Conservation (phyloP, 2,329 filamentous ascomycete species). For the Nigrograna mackinnonii region DNA sequence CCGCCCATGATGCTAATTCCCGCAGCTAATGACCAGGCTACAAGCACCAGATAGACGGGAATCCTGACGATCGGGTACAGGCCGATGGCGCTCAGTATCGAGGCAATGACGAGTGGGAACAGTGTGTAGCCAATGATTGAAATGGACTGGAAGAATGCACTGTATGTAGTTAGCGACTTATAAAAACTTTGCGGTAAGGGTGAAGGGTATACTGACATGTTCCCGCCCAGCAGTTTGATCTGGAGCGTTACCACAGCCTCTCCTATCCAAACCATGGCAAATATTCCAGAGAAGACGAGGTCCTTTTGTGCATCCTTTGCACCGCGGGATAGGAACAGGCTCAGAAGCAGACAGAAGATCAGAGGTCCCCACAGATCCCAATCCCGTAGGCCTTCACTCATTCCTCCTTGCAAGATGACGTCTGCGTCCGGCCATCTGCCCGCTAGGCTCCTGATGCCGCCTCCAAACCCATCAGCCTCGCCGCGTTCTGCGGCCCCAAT, state of each 20-base stretch:
- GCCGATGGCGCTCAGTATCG: constrained; percentile 81
- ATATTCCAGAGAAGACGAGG: constrained; percentile 91
- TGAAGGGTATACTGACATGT: constrained; percentile 72
- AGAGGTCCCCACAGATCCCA: constrained; percentile 99
- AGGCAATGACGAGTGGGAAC: constrained; percentile 93
- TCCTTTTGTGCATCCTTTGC: constrained; percentile 81
- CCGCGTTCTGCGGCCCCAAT: constrained; percentile 61
- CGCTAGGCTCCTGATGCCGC: constrained; percentile 57
- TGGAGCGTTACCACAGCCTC: constrained; percentile 97
- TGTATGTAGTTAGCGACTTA: constrained; percentile 48
- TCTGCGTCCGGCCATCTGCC: constrained; percentile 71
- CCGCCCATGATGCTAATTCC: constrained; percentile 95
- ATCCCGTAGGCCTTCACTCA: constrained; percentile 89
- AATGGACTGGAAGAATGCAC: constrained; percentile 95
- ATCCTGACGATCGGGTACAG: constrained; percentile 82
- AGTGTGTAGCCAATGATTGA: constrained; percentile 99
- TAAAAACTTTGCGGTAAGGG: constrained; percentile 9
- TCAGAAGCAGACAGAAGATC: constrained; percentile 88
- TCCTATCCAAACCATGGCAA: constrained; percentile 95
- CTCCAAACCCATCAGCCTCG: constrained; percentile 49
- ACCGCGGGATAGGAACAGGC: constrained; percentile 82
- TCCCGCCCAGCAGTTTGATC: constrained; percentile 94
- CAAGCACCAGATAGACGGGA: constrained; percentile 85
- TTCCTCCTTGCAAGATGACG: constrained; percentile 67
- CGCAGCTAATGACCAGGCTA: constrained; percentile 91